Base-by-base conservation (phyloP, 495 filamentous ascomycete species). In the Astrothelium subdiscretum region DNA sequence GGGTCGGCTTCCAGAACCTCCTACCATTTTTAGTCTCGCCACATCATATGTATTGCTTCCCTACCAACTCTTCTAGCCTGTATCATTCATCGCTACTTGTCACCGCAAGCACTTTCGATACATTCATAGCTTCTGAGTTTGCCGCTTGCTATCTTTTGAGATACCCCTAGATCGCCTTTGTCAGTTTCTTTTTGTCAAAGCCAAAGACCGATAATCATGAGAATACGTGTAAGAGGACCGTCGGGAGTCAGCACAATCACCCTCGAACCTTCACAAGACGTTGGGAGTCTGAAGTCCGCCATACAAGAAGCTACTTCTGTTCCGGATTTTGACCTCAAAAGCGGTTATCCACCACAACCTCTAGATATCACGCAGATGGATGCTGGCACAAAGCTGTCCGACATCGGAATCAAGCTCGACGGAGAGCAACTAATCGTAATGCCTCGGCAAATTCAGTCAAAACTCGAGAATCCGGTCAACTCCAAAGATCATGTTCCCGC, bases 341-440 rank as follows among this genome's bases (percentile, higher is more conserved):
- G 86, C 71, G 91, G 92, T 22, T 97, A 90, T 72, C 94, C 94
- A 2, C 80, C 88, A 2, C 85, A 87, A 66, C 76, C 83, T 20
- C 79, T 98, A 13, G 73, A 81, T 31, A 77, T 90, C 15, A 78
- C 83, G 31, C 65, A 75, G 8, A 68, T 81, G 65, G 65, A 78
- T 68, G 40, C 76, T 13, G 66, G 75, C 2, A 79, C 78, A 43
- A 72, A 67, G 2, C 70, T 91, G 27, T 66, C 69, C 29, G 80
- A 85, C 12, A 74, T 83, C 2, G 83, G 79, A 10, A 68, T 95
- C 35, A 85, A 87, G 32, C 79, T 97, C 11, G 81, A 94, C 62
- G 88, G 91, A 10, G 91, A 96, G 67, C 88, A 87, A 62, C 76
- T 96, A 4, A 87, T 90, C n/a, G 79, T 95, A 54, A 77, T 70